phyloP scores from a whole-genome alignment of 768 basidiomycete species.

The Fomitopsis serialis region DNA sequence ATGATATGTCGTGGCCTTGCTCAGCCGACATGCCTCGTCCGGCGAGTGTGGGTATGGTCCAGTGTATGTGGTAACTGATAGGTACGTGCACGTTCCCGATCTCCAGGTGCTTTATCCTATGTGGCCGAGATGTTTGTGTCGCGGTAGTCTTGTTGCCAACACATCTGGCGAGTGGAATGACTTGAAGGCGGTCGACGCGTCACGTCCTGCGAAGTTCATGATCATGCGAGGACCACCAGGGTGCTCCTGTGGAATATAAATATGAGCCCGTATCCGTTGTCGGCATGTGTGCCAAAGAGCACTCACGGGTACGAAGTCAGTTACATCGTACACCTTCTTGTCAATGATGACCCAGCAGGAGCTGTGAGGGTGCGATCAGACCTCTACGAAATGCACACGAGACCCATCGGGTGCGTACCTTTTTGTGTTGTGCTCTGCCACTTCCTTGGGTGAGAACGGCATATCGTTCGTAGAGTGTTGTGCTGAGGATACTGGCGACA shows the following conservation, averaged over 20 bases:
- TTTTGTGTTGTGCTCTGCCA: too few relatives aligned
- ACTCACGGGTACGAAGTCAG: constrained; percentile 63
- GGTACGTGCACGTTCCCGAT: too few relatives aligned
- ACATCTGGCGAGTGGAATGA: constrained; percentile 84
- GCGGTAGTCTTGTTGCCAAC: constrained; percentile 62
- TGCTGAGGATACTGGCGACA: too few relatives aligned
- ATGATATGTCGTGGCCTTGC: too few relatives aligned
- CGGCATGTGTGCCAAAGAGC: not conserved
- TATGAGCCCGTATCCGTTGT: not conserved
- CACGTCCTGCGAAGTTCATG: constrained; percentile 79
- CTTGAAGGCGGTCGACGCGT: constrained; percentile 69
- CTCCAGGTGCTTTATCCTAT: constrained; percentile 23
- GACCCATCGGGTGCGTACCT: too few relatives aligned
- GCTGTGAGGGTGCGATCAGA: constrained; percentile 25
- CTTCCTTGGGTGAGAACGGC: too few relatives aligned
- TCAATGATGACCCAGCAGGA: constrained; percentile 85
- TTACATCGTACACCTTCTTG: constrained; percentile 81
- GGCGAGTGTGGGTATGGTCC: too few relatives aligned
- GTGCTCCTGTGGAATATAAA: constrained; percentile 43
- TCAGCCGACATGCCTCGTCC: too few relatives aligned
- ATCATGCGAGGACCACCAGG: constrained; percentile 82
- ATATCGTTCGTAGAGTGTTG: too few relatives aligned
- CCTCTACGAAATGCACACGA: too few relatives aligned
- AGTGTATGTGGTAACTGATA: too few relatives aligned
- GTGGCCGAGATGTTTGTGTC: constrained; percentile 66